A percentile compares a stretch with the other conserved stretches of the same genome.
Conservation (phyloP, 2,329 filamentous ascomycete genomes). For the Nigrograna mackinnonii region DNA sequence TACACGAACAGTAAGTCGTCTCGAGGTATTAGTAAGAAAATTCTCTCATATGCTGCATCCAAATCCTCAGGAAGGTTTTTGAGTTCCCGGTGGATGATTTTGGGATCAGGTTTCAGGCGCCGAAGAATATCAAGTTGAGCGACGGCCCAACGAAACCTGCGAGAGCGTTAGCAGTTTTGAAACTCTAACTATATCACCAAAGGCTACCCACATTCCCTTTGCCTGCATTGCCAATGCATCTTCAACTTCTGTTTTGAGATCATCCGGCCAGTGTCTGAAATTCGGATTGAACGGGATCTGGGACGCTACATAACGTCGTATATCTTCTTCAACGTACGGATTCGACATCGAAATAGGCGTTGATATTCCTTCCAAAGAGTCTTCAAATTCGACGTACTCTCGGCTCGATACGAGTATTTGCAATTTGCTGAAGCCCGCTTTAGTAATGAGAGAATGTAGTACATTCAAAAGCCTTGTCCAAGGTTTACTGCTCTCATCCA, state of each 20-base stretch:
- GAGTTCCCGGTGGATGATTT: constrained; percentile 1
- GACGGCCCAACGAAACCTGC: constrained; percentile 11
- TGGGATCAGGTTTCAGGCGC: neutral
- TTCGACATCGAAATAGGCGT: constrained; percentile 2
- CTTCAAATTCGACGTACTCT: constrained; percentile 2
- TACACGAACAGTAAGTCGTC: neutral
- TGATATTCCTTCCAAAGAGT: neutral
- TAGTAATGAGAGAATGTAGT: constrained; percentile 1
- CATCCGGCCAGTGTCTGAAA: neutral
- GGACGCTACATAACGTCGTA: neutral
- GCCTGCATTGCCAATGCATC: neutral
- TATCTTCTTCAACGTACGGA: constrained; percentile 1
- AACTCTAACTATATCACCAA: neutral
- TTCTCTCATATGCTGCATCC: constrained; percentile 8
- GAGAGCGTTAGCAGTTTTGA: neutral
- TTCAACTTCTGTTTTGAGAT: neutral
- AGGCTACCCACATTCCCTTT: neutral
- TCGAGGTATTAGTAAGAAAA: constrained; percentile 2
- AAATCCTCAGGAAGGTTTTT: constrained; percentile 5
- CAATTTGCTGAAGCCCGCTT: neutral
- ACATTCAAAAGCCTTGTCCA: constrained; percentile 3
- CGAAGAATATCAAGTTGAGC: constrained; percentile 8
- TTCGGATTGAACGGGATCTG: neutral
- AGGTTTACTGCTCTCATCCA: constrained; percentile 10
- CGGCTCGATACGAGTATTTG: constrained; percentile 1